Base-by-base conservation (phyloP, 371 early-diverging fungal genomes). In the Mucor racemosus region DNA sequence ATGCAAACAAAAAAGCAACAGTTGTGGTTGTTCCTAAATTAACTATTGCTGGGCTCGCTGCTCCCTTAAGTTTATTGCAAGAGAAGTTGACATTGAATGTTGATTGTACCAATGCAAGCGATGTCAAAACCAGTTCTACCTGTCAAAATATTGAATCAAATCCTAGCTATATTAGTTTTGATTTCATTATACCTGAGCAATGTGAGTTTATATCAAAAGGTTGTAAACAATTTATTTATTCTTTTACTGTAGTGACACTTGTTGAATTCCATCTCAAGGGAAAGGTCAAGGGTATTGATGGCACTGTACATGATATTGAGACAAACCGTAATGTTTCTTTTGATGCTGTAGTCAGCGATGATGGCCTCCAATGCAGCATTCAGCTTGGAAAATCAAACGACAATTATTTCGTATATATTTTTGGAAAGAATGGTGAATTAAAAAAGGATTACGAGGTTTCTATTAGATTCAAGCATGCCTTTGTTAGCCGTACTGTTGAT, bases 401-500 rank as follows among this genome's bases (percentile, higher is more conserved):
- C 42, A 55, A 39, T 13, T 86, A 84, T 40, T 60, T 71, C 21
- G 57, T 86, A 14, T 62, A 65, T 40, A 70, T 75, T 9, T 64
- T 84, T 21, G 86, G 86, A 56, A 84, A 79, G 61, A 88, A 88
- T 66, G 88, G 88, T 75, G 84, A 87, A 46, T 61, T 61, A 11
- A 67, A 77, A 59, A 66, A 66, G 15, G 64, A 75, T 14, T 61
- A 72, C n/a, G 74, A 77, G 11, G 60, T 82, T 4, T 57, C 64
- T 3, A 17, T 88, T 7, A 14, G 55, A 3, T 53, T 88, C 10
- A 68, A 66, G 11, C 86, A 85, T 42, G 53, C 62, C 0, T 55
- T 83, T 56, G 58, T 71, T 10, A 5, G 9, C 7, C 21, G 36
- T 0, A 4, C 48, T 1, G 67, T 80, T 17, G 40, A 36, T 8